Base-by-base conservation (phyloP, 768 basidiomycete genomes). In the Holtermanniella nyarrowii region DNA sequence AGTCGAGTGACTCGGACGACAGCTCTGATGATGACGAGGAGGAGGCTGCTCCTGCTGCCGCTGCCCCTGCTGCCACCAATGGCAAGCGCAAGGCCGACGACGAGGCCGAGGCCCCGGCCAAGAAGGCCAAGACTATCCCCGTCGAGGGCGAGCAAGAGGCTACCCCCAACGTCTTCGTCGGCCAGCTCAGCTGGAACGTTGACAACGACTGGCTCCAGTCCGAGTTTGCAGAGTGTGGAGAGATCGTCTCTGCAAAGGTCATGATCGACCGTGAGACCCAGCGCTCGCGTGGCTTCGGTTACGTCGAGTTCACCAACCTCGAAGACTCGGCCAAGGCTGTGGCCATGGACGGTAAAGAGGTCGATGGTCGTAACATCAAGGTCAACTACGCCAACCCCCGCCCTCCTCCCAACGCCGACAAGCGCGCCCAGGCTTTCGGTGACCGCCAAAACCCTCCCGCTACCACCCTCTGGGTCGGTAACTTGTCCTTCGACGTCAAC, bases 131-230 rank as follows among this genome's bases (percentile, higher is more conserved):
- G 76, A 75, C 83, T 45, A 72, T 72, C 25, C 71, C 72, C 14
- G 67, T 70, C 20, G 75, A 75, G 40, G 63, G 58, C 24, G 74
- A 59, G 44, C 64, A 73, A 0, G 77, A 79, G 57, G 77, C 81
- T 52, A 75, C 76, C 14, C 82, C 77, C 63, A 82, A 84, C 37
- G 79, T 96, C 61, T 97, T 91, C 66, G 88, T 99, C 59, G 93
- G 93, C 49, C 79, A 80, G 53, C 79, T 99, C 42, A 91, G 88
- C 12, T 99, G 91, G 91, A 87, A 86, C 70, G 85, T 97, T 56
- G 93, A 96, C 76, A 85, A 88, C 69, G 93, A 96, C 72, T 86
- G 88, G 78, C 82, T 97, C 56, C 81, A 84, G 45, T 79, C 83
- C 70, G 93, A 96, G 72, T 96, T 99, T 59, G 81, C 83, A 26